phyloP scores from a whole-genome alignment of 495 filamentous ascomycete species.

The Neurospora africana region DNA sequence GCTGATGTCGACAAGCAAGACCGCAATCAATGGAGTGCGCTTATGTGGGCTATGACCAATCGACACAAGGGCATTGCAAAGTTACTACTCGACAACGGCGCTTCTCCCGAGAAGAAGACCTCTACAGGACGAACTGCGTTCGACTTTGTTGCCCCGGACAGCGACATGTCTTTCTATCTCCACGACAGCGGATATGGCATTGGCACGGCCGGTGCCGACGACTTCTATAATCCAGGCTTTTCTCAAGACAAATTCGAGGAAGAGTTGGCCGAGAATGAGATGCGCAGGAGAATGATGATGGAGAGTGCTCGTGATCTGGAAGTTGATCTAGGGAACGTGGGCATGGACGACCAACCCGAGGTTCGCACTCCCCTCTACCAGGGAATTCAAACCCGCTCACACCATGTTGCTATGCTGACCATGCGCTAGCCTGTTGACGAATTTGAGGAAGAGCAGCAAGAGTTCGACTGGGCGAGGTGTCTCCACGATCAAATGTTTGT shows the following conservation, averaged over 20 bases:
- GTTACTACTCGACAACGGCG: constrained; percentile 79
- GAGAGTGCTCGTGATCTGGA: constrained; percentile 96
- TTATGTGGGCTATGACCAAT: constrained; percentile 99
- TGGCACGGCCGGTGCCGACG: constrained; percentile 80
- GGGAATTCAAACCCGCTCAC: not conserved
- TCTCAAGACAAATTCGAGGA: constrained; percentile 93
- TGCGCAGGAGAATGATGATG: constrained; percentile 98
- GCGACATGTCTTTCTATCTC: constrained; percentile 90
- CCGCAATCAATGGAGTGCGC: constrained; percentile 88
- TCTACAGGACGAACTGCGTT: constrained; percentile 90
- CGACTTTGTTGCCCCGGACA: constrained; percentile 88
- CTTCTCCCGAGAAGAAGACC: constrained; percentile 90
- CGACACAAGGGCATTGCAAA: constrained; percentile 93
- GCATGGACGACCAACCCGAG: constrained; percentile 92
- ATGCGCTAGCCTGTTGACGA: constrained; percentile 61
- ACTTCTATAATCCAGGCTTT: constrained; percentile 91
- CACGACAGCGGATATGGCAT: constrained; percentile 89
- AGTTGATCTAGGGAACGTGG: constrained; percentile 91
- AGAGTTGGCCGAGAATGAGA: constrained; percentile 92
- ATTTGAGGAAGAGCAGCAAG: constrained; percentile 77
- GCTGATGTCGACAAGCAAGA: constrained; percentile 93
- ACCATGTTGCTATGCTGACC: constrained; percentile 4
- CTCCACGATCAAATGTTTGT: constrained; percentile 99
- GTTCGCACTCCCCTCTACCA: constrained; percentile 36
- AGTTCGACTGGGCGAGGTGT: constrained; percentile 96